Evolutionary conservation across 192 early-diverging fungal genomes (phyloP).

Genomic region (Coemansia sp.): DNA sequence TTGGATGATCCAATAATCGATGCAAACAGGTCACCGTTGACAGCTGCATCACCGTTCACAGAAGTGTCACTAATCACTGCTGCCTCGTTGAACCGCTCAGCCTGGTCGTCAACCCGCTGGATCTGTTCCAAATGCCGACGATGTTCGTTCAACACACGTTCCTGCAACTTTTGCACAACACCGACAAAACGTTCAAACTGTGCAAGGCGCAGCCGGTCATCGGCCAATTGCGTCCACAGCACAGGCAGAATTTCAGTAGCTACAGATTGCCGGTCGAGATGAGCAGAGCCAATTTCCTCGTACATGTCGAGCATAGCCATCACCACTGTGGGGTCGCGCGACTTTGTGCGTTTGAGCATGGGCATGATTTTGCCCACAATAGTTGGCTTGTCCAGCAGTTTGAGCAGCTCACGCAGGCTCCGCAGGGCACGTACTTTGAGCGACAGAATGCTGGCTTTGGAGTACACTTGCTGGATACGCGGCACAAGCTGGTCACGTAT

Average conservation of each 20-base stretch:
- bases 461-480: slow-evolving; percentile 70
- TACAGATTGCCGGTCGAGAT: slow-evolving; percentile 70
- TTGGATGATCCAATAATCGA: not conserved
- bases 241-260: slow-evolving; percentile 77
- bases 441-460: slow-evolving; percentile 64
- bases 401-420: slow-evolving; percentile 69
- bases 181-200: slow-evolving; percentile 72
- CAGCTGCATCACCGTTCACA: not conserved
- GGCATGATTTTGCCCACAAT: slow-evolving; percentile 79
- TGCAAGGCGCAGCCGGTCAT: slow-evolving; percentile 64
- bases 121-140: slow-evolving; percentile 61
- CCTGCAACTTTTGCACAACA: slow-evolving; percentile 58
- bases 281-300: slow-evolving; percentile 67
- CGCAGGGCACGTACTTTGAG: slow-evolving; percentile 71
- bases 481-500: slow-evolving; percentile 69
- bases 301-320: slow-evolving; percentile 79
- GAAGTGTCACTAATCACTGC: not conserved
- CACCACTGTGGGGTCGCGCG: slow-evolving; percentile 73
- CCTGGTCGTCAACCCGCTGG: slow-evolving; percentile 45
- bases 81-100: not conserved
- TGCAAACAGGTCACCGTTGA: slow-evolving; percentile 3
- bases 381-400: slow-evolving; percentile 65
- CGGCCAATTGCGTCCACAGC: slow-evolving; percentile 74
- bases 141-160: slow-evolving; percentile 63
- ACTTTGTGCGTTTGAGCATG: slow-evolving; percentile 70